A percentile compares a stretch with the other conserved stretches of the same genome.
Evolutionary conservation across 148 eudicot genomes (phyloP).

Genomic region (Silene conica): DNA sequence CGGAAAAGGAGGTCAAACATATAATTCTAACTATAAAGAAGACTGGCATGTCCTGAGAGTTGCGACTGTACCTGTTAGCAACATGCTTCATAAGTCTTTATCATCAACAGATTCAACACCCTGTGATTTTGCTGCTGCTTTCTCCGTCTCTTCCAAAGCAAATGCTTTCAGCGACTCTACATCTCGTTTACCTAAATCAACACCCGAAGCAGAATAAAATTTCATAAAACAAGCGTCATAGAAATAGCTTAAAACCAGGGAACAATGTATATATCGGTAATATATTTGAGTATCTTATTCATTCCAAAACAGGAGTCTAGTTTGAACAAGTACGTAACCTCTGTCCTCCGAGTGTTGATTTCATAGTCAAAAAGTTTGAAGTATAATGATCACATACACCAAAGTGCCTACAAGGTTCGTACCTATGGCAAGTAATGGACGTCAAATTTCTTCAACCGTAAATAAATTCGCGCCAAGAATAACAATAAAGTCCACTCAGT

Average conservation of each 20-base stretch:
- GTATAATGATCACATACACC: no score
- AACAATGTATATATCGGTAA: background rate
- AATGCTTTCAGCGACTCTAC: constrained; percentile 69
- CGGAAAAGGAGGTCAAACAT: background rate
- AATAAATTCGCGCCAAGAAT: no score
- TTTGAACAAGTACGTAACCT: background rate
- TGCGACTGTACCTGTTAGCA: constrained; percentile 13
- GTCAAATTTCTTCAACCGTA: no score
- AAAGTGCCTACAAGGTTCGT: no score
- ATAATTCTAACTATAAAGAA: background rate
- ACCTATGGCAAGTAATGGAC: no score
- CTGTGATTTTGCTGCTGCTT: constrained; percentile 49
- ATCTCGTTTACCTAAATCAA: constrained; percentile 44
- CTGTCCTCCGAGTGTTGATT: background rate
- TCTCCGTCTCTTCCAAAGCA: constrained; percentile 71
- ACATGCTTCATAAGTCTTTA: constrained; percentile 37
- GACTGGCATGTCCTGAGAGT: background rate
- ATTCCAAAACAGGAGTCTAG: background rate
- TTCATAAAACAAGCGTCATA: background rate
- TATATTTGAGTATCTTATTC: no score
- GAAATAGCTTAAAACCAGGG: background rate
- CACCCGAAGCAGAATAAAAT: constrained; percentile 7
- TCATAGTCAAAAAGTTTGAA: background rate
- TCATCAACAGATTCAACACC: constrained; percentile 28
- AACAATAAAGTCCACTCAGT: no score